Conservation (phyloP, 2,329 filamentous ascomycete species). For the Sporothrix inflata region DNA sequence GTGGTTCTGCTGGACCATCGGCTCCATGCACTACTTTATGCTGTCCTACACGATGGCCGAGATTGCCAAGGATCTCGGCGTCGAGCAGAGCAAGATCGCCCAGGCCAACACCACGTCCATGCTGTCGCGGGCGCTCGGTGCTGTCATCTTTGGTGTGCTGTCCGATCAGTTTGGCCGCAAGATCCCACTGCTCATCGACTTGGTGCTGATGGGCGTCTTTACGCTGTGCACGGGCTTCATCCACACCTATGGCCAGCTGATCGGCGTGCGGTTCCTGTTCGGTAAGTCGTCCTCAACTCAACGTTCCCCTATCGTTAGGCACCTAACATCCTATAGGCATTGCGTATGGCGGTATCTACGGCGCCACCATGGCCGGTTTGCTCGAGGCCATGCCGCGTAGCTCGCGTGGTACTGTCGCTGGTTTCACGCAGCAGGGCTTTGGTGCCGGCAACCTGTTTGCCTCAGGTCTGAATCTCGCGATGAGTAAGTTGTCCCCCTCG, state of each 20-base stretch:
- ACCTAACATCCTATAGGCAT: background rate
- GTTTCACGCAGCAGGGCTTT: conserved; percentile 22
- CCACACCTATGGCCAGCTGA: conserved; percentile 17
- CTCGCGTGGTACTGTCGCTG: conserved; percentile 18
- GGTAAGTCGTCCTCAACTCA: background rate
- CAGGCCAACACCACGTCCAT: conserved; percentile 23
- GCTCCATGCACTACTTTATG: conserved; percentile 24
- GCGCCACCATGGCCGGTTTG: conserved; percentile 11
- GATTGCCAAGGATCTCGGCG: background rate
- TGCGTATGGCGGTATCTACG: conserved; percentile 17
- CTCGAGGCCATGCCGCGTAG: conserved; percentile 21
- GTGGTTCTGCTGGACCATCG: conserved; percentile 23
- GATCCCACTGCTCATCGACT: background rate
- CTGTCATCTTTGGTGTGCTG: conserved; percentile 13
- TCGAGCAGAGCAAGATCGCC: conserved; percentile 22
- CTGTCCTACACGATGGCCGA: conserved; percentile 19
- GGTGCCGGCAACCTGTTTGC: conserved; percentile 13
- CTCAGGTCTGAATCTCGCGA: conserved; percentile 13
- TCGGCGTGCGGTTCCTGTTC: conserved; percentile 15
- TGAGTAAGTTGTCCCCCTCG: background rate
- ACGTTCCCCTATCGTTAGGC: no score
- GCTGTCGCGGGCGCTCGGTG: conserved; percentile 8
- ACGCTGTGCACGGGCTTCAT: conserved; percentile 21
- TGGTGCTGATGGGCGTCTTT: conserved; percentile 24
- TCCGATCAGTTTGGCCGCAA: conserved; percentile 23